Conservation (phyloP, 495 filamentous ascomycete genomes). For the Xylaria venustula region DNA sequence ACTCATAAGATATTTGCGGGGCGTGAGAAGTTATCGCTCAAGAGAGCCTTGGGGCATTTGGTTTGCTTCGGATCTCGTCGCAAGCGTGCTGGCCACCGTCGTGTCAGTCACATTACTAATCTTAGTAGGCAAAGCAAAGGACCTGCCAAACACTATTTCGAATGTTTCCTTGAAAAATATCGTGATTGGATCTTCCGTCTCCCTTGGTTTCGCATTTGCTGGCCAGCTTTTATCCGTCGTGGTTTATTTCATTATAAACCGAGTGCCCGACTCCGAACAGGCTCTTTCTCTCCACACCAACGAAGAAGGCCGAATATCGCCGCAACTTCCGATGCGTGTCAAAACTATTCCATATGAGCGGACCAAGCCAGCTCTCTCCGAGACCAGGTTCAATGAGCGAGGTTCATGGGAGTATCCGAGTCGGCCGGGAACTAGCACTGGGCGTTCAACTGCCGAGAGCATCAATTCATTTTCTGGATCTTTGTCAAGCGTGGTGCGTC, state of each 20-base stretch:
- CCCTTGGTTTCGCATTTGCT: constrained; percentile 40
- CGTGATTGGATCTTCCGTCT: constrained; percentile 37
- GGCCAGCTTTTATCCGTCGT: constrained; percentile 41
- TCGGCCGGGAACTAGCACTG: constrained; percentile 38
- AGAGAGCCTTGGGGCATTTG: constrained; percentile 29
- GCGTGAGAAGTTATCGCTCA: constrained; percentile 18
- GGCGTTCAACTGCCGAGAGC: constrained; percentile 47
- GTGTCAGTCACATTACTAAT: constrained; percentile 39
- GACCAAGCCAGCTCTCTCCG: constrained; percentile 29
- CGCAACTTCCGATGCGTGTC: constrained; percentile 26
- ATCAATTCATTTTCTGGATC: constrained; percentile 54
- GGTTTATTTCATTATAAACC: constrained; percentile 33
- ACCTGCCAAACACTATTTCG: constrained; percentile 30
- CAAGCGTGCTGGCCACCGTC: constrained; percentile 38
- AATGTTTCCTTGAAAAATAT: constrained; percentile 29
- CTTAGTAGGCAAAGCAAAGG: constrained; percentile 30
- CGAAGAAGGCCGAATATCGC: constrained; percentile 25
- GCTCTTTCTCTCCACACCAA: constrained; percentile 27
- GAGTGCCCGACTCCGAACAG: constrained; percentile 23
- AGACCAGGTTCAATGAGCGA: constrained; percentile 21
- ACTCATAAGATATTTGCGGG: constrained; percentile 22
- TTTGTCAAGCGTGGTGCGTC: constrained; percentile 49
- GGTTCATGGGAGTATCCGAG: constrained; percentile 28
- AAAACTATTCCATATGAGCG: constrained; percentile 48
- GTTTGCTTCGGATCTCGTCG: constrained; percentile 34